These are phyloP conservation scores for Vigna reflexopilosa DNA, from an alignment of 306 rosid species.

Conservation along the genomic window DNA sequence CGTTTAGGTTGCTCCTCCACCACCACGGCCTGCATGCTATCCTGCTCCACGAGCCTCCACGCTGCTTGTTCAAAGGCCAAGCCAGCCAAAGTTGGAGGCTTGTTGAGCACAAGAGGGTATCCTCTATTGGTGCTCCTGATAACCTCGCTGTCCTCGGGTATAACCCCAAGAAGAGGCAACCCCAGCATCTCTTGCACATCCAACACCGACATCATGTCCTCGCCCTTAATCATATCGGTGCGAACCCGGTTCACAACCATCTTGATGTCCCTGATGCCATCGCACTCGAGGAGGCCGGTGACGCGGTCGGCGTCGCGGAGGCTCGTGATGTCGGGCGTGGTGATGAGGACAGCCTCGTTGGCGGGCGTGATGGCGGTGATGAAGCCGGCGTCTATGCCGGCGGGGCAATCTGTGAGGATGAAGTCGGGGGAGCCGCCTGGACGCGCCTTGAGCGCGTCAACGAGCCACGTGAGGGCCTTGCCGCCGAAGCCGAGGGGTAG, in stretches of 20 bases:
- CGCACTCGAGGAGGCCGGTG: slow-evolving; percentile 88
- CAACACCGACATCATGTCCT: slow-evolving; percentile 97
- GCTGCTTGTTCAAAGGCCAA: slow-evolving; percentile 99
- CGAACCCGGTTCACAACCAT: slow-evolving; percentile 96
- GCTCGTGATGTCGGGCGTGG: slow-evolving; percentile 92
- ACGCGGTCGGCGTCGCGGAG: slow-evolving; percentile 95
- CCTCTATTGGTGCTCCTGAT: slow-evolving; percentile 95
- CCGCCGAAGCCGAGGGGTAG: slow-evolving; percentile 93
- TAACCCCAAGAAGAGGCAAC: slow-evolving; percentile 80
- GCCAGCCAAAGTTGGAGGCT: slow-evolving; percentile 96
- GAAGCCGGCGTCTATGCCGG: slow-evolving; percentile 97
- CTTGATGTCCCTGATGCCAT: slow-evolving; percentile 94
- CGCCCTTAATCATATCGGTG: slow-evolving; percentile 95
- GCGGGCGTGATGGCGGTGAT: slow-evolving; percentile 97
- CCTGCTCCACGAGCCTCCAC: slow-evolving; percentile 99
- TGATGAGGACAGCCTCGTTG: slow-evolving; percentile 84
- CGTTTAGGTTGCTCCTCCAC: slow-evolving; percentile 93
- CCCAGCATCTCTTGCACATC: slow-evolving; percentile 99
- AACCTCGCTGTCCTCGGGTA: slow-evolving; percentile 92
- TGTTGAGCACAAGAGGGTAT: slow-evolving; percentile 84
- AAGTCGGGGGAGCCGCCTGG: slow-evolving; percentile 77
- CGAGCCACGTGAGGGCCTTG: slow-evolving; percentile 89
- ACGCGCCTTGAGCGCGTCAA: slow-evolving; percentile 83
- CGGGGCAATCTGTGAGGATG: slow-evolving; percentile 90
- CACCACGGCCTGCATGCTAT: slow-evolving; percentile 91